These are phyloP conservation scores for Zoysia pacifica DNA, from an alignment of 176 grass and related monocot species.

Conservation along the genomic window DNA sequence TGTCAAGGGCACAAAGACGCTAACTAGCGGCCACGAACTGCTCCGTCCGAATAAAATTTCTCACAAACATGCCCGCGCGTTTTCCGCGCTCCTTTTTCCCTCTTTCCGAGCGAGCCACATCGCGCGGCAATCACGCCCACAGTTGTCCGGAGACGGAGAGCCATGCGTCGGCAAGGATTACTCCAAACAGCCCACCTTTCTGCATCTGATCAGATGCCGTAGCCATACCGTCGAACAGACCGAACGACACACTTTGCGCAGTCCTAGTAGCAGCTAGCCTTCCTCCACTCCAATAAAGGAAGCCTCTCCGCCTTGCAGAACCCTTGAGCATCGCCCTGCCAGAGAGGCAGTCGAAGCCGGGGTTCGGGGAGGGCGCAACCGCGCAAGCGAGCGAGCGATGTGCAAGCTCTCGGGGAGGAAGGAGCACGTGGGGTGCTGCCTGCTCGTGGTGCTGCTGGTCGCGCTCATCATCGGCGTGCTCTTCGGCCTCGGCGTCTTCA, in stretches of 20 bases:
- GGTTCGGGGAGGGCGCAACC: background rate
- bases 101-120: background rate
- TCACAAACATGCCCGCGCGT: background rate
- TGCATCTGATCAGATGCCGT: background rate
- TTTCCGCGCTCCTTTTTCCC: background rate
- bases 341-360: background rate
- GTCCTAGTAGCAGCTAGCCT: background rate
- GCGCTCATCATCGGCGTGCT: slow-evolving; percentile 55
- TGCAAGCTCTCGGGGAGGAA: slow-evolving; percentile 39
- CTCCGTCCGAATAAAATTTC: slow-evolving; percentile 15
- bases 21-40: background rate
- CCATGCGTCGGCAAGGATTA: slow-evolving; percentile 20
- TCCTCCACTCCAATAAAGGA: slow-evolving; percentile 14
- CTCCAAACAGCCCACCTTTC: background rate
- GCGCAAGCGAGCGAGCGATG: background rate
- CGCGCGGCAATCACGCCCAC: background rate
- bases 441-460: slow-evolving; percentile 38
- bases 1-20: background rate
- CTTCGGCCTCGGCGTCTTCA: slow-evolving; percentile 65
- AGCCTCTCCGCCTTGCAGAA: background rate
- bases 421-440: slow-evolving; percentile 44
- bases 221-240: slow-evolving; percentile 24
- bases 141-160: background rate
- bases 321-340: background rate
- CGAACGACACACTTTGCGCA: background rate